Evolutionary conservation across 441 rosid genomes (phyloP).

Genomic region (Aquilaria agallochum): DNA sequence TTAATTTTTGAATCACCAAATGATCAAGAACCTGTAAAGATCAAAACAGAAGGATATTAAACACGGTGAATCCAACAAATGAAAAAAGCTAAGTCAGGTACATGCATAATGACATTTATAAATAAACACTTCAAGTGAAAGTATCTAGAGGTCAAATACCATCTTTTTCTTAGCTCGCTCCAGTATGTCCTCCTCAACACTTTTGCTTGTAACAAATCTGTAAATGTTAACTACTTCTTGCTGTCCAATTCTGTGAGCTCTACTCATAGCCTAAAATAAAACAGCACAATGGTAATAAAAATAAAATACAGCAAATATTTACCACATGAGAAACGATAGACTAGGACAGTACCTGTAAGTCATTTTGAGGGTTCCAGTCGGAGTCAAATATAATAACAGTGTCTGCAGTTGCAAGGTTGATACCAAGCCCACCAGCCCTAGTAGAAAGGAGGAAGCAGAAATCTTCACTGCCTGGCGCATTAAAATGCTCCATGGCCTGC

Average conservation of each 20-base stretch:
- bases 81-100: conserved; percentile 2
- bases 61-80: background rate
- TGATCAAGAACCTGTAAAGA: conserved; percentile 90
- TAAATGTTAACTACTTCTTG: conserved; percentile 98
- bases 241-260: conserved; percentile 99
- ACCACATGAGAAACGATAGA: conserved; percentile 11
- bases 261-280: conserved; percentile 93
- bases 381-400: conserved; percentile 99
- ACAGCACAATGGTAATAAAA: conserved; percentile 11
- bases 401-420: conserved; percentile 98
- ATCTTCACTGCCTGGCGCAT: conserved; percentile 99
- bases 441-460: conserved; percentile 99
- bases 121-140: background rate
- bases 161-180: conserved; percentile 99
- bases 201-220: conserved; percentile 99
- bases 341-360: conserved; percentile 67
- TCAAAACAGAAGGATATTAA: conserved; percentile 18
- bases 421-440: conserved; percentile 99
- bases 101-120: conserved; percentile 3
- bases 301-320: background rate
- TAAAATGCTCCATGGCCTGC: conserved; percentile 99
- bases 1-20: conserved; percentile 97
- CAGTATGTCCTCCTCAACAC: conserved; percentile 99
- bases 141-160: conserved; percentile 38
- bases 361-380: conserved; percentile 99